Base-by-base conservation (phyloP, 1,284 basidiomycete species). In the Volvariella surrecta region DNA sequence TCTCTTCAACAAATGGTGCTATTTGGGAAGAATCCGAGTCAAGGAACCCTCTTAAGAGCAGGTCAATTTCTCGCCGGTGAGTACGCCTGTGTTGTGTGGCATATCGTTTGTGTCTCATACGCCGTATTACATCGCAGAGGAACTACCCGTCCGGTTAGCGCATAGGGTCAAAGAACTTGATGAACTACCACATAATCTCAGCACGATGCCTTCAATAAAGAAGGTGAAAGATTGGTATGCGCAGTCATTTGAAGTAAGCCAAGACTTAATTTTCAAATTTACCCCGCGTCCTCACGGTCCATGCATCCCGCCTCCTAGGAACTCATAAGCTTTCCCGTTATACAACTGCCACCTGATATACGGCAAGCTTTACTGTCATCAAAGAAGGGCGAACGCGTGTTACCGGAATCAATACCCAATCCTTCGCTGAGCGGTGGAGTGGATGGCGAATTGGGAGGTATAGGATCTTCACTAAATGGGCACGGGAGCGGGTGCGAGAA, bases 161-260 rank as follows among this genome's bases (percentile, higher is more conserved):
- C 95, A 99, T 60, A 79, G 96, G 28, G 93, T 96, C 32, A 94
- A 95, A 60, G 95, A 99, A 67, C 79, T 99, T 31, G 92, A 98
- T 56, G 83, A 92, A 53, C 74, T 99, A 3, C 95, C 96, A 0
- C 89, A 97, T 62, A 86, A 91, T 42, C 73, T 99, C 48, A 85
- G 83, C 55, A 79, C 82, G 46, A 97, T 96, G 94, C 82, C 88
- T 0, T 90, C 87, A 39, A 98, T 99, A 52, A 80, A 86, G 51
- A 92, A 89, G 58, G 95, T 99, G 51, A 95, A 95, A 70, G 85
- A 96, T 58, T 99, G 95, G 95, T 99, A 99, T 60, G 95, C 94
- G 0, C 91, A 99, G 68, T 94, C 90, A 13, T 99, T 99, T 58
- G 89, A 98, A 74, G 93, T 93, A 44, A 49, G 78, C 68, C 24